Base-by-base conservation (phyloP, 345 rosid species). In the Sisymbrium irio region DNA sequence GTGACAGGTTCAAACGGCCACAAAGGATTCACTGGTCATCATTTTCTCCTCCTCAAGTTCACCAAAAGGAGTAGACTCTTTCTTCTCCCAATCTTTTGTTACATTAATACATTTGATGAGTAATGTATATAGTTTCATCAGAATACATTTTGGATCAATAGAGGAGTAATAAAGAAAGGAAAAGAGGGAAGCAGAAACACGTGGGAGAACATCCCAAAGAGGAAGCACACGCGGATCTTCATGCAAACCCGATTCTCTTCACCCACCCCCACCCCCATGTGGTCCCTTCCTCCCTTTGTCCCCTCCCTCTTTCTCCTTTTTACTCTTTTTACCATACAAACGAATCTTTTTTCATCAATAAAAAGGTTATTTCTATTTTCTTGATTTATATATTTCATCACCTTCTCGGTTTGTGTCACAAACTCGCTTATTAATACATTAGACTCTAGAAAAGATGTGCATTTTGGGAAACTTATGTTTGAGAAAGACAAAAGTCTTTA, bases 181-280 rank as follows among this genome's bases (percentile, higher is more conserved):
- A 27, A 45, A 37, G 9, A 6, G 65, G 59, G 59, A 64, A 70
- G 53, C 76, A 77, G 55, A 22, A 70, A 77, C 80, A 70, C 80
- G 80, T 77, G 80, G 79, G 80, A 57, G 76, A 69, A 70, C 67
- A 63, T 71, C 76, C 61, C 67, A 44, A 54, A 76, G 71, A 76
- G 76, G 80, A 76, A 69, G 80, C 80, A 77, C 80, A 77, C 80
- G 80, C 80, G 80, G 80, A 77, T 77, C 72, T 54, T 77, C 80
- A 77, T 77, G 80, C 76, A 76, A 62, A 18, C 67, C 39, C 57
- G 66, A 67, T 61, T 75, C 69, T 67, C 39, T 6, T 69, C 65
- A 8, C 75, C 75, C 2, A 20, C 30, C 45, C 45, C 13, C 4
- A 13, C n/a, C 13, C 14, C 55, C 80, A 76, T 64, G 79, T 76